A percentile compares a stretch with the other conserved stretches of the same genome.
phyloP scores from a whole-genome alignment of 345 rosid genomes.

The Eutrema heterophyllum region DNA sequence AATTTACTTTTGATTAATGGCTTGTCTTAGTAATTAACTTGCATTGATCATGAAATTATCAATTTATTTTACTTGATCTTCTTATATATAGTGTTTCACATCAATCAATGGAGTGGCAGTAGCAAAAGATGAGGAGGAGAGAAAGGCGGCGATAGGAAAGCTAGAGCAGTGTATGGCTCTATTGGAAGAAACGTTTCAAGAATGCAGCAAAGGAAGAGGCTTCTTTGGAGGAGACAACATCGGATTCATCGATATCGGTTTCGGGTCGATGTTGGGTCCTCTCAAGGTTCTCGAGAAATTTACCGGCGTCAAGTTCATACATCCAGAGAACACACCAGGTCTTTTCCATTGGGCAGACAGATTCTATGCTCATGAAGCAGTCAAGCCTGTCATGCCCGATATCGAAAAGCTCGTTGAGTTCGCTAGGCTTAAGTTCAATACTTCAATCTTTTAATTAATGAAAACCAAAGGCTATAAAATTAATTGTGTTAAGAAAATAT shows the following conservation, averaged over 20 bases:
- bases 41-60: neutral
- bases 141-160: conserved; percentile 31
- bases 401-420: conserved; percentile 48
- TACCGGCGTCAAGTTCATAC: conserved; percentile 36
- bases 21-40: no score
- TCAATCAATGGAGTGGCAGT: conserved; percentile 27
- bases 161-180: conserved; percentile 39
- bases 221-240: conserved; percentile 76
- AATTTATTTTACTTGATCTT: neutral
- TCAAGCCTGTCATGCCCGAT: conserved; percentile 66
- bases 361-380: conserved; percentile 58
- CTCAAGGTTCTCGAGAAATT: conserved; percentile 42
- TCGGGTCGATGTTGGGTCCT: conserved; percentile 67
- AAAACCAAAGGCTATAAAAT: neutral
- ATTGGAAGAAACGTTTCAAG: conserved; percentile 52
- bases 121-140: conserved; percentile 43
- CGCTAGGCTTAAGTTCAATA: conserved; percentile 29
- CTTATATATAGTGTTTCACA: conserved; percentile 46
- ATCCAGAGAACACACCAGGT: conserved; percentile 45
- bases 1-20: no score
- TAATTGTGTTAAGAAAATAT: neutral
- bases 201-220: conserved; percentile 60
- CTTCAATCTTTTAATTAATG: conserved; percentile 19
- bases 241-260: conserved; percentile 66
- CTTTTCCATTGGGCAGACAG: conserved; percentile 52